A percentile compares a stretch with the other conserved stretches of the same genome.
Evolutionary conservation across 768 basidiomycete genomes (phyloP).

Genomic region (Pleurotus ostreatus): DNA sequence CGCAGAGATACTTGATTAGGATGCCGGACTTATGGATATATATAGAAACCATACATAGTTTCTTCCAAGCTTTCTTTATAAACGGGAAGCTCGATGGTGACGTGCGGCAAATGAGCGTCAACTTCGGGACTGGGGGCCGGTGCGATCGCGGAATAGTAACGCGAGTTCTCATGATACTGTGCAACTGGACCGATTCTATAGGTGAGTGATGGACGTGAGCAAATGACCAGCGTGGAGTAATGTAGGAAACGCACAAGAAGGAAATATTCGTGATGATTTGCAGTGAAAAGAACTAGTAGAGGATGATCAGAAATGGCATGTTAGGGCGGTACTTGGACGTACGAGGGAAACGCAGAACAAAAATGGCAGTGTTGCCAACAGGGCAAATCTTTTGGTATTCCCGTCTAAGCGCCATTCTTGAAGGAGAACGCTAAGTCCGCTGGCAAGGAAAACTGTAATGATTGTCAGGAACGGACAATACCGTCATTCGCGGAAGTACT

Average conservation of each 20-base stretch:
- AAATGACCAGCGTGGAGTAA: neutral
- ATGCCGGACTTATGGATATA: slow-evolving; percentile 4
- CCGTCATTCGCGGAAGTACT: slow-evolving; percentile 16
- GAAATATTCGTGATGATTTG: slow-evolving; percentile 63
- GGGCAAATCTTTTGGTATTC: slow-evolving; percentile 55
- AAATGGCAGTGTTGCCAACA: slow-evolving; percentile 64
- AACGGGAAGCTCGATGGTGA: slow-evolving; percentile 81
- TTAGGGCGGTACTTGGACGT: slow-evolving; percentile 19
- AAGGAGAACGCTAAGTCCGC: slow-evolving; percentile 54
- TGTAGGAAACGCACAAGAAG: slow-evolving; percentile 50
- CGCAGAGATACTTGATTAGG: no score
- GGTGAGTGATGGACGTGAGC: slow-evolving; percentile 5
- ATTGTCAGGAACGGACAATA: slow-evolving; percentile 3
- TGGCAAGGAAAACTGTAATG: slow-evolving; percentile 60
- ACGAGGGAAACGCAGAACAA: slow-evolving; percentile 76
- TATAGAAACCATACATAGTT: slow-evolving; percentile 59
- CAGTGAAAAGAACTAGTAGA: slow-evolving; percentile 63
- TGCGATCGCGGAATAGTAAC: slow-evolving; percentile 71
- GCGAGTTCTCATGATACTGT: slow-evolving; percentile 72
- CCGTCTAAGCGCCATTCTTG: slow-evolving; percentile 69
- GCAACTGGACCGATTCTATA: slow-evolving; percentile 75
- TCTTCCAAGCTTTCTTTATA: slow-evolving; percentile 84
- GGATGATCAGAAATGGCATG: neutral
- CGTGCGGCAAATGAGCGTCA: slow-evolving; percentile 64
- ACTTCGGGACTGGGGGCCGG: slow-evolving; percentile 61